Evolutionary conservation across 257 asterid species (phyloP), one percentile per base, ranked within the genome.

Genomic region (Rehmannia glutinosa): DNA sequence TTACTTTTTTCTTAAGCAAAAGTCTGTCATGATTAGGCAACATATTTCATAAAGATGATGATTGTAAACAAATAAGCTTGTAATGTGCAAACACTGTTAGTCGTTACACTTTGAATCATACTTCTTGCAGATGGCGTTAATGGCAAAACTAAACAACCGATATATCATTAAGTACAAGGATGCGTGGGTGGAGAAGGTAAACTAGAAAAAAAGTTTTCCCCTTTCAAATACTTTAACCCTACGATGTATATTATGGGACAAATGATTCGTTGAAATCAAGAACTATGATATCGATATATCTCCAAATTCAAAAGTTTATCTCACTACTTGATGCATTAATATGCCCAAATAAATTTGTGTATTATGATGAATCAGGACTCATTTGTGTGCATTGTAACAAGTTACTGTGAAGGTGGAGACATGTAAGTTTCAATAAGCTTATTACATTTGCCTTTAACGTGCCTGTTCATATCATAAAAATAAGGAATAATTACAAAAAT

Each of bases 151-250:
- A 32, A 76, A 79, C 57, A 79, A 90, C 76, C 95, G 95, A 0
- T 86, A 77, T 50, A 84, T 92, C 21, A 80, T 92, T 30, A 82
- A 81, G 79, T 89, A 80, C 86, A 92, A 92, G 78, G 96, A 92
- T 69, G 86, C 95, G 7, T 92, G 98, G 98, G 96, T 86, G 51
- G 95, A 87, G 75, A 92, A 90, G 98, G 98, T 92, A 70, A 10
- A 27, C 24, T 70, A 28, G 23, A n/a, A 17, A 21, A 16, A 36
- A n/a, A n/a, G n/a, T n/a, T n/a, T n/a, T n/a, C n/a, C n/a, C n/a
- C n/a, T n/a, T n/a, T n/a, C n/a, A n/a, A n/a, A n/a, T n/a, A n/a
- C n/a, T n/a, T n/a, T 11, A 5, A 8, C 8, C 56, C n/a, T 12
- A 6, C 32, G n/a, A n/a, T n/a, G 30, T 13, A 13, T 8, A n/a